Base-by-base conservation (phyloP, 164 flowering plant species). In the Kingdonia uniflora region DNA sequence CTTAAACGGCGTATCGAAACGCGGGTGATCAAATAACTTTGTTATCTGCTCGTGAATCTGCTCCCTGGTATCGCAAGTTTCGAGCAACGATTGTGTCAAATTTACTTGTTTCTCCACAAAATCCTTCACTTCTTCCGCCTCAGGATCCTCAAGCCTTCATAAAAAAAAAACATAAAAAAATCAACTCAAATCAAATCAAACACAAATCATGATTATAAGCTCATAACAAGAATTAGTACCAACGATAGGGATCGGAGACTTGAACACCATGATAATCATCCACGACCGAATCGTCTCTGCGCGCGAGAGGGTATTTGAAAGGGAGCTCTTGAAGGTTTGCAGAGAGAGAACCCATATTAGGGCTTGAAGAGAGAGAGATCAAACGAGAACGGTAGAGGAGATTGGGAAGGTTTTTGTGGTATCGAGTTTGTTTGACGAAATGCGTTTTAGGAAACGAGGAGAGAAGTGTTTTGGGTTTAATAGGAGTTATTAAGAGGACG, bases 111-210 rank as follows among this genome's bases (percentile, higher is more conserved):
- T 75, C 52, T 76, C 73, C n/a, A 89, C 99, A 49, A 89, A 94
- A n/a, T 85, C 85, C 54, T 85, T 89, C 26, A 79, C 81, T 66
- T 89, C 95, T 14, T 80, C 91, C 0, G 95, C 78, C 40, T 87
- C 96, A 5, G 99, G 88, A 64, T 94, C 96, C 67, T 94, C 99
- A 21, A 94, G 77, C 99, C 99, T 89, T 49, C 15, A 23, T 48
- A 37, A 13, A 16, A 57, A 45, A 41, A 39, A 29, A 10, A 15
- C 14, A 8, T 6, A n/a, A 38, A 40, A 40, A 49, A 10, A 14
- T 17, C 35, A 29, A 29, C 35, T 29, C 8, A 29, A 8, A 14
- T 12, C 10, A 17, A 24, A 39, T 21, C 14, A 15, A 19, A 38
- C 22, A 14, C 24, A 23, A 37, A 43, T 23, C 10, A 5, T 15